A percentile compares a stretch with the other conserved stretches of the same genome.
Evolutionary conservation across 805 yeast species (phyloP).

Genomic region (Yarrowia yakushimensis): DNA sequence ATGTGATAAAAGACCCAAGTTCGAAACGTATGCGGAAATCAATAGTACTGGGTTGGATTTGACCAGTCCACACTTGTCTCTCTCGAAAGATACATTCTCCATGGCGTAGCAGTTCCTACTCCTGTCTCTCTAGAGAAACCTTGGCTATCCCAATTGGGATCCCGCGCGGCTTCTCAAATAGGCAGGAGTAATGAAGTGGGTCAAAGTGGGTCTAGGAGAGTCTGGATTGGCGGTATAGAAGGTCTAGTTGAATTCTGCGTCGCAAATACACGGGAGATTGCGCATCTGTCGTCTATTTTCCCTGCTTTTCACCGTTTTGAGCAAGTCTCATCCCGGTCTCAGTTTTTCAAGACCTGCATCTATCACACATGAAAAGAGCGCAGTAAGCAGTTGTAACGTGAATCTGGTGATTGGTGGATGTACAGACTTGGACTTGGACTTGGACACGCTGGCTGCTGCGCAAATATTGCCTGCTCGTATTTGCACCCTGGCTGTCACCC

Average conservation of each 20-base stretch:
- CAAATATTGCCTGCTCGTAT: neutral
- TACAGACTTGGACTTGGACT: too few relatives aligned
- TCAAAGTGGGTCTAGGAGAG: neutral
- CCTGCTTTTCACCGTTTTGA: neutral
- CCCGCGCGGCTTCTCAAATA: conserved; percentile 13
- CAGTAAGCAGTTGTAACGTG: neutral
- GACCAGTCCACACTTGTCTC: too few relatives aligned
- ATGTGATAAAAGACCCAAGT: too few relatives aligned
- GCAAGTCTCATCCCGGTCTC: neutral
- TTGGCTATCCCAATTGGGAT: neutral
- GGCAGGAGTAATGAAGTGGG: neutral
- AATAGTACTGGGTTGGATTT: too few relatives aligned
- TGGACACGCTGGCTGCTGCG: too few relatives aligned
- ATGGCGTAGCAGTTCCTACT: neutral
- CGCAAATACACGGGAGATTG: neutral
- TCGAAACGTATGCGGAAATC: too few relatives aligned
- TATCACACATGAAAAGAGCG: neutral
- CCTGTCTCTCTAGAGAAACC: neutral
- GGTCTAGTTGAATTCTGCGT: neutral
- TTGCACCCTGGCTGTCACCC: neutral
- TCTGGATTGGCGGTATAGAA: neutral
- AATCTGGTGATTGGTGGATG: too few relatives aligned
- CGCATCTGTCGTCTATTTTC: too few relatives aligned
- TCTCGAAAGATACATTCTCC: neutral
- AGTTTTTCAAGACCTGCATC: neutral